phyloP scores from a whole-genome alignment of 805 yeast species.

The Lipomyces starkeyi region DNA sequence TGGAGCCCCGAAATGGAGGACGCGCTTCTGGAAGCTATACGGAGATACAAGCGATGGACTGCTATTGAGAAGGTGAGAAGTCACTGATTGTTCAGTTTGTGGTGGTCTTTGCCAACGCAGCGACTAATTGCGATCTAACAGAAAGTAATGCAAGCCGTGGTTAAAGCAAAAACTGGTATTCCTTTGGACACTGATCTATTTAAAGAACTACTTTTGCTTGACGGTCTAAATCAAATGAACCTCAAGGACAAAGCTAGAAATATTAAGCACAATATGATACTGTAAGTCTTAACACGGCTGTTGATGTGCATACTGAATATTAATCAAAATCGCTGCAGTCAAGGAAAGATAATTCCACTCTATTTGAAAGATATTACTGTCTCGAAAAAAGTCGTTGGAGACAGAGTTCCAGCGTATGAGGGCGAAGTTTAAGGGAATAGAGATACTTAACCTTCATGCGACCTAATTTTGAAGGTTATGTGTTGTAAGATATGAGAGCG shows the following conservation, averaged over 20 bases:
- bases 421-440: neutral
- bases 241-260: slow-evolving; percentile 36
- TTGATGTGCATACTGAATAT: neutral
- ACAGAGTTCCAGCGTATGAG: neutral
- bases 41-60: neutral
- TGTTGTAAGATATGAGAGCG: neutral
- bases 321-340: neutral
- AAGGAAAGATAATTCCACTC: neutral
- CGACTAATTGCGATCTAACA: neutral
- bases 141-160: slow-evolving; percentile 11
- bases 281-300: slow-evolving; percentile 12
- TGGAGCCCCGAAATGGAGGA: slow-evolving; percentile 32
- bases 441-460: neutral
- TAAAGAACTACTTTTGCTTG: slow-evolving; percentile 13
- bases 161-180: neutral
- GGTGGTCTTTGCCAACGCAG: neutral
- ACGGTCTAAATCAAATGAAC: slow-evolving; percentile 27
- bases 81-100: neutral
- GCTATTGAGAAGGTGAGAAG: slow-evolving; percentile 1
- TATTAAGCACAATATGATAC: slow-evolving; percentile 21
- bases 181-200: neutral
- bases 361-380: slow-evolving; percentile 3
- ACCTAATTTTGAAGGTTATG: neutral
- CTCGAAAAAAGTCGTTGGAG: slow-evolving; percentile 4
- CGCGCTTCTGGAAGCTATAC: slow-evolving; percentile 16